Conservation (phyloP, 2,329 filamentous ascomycete species). For the Diaporthe nobilis region DNA sequence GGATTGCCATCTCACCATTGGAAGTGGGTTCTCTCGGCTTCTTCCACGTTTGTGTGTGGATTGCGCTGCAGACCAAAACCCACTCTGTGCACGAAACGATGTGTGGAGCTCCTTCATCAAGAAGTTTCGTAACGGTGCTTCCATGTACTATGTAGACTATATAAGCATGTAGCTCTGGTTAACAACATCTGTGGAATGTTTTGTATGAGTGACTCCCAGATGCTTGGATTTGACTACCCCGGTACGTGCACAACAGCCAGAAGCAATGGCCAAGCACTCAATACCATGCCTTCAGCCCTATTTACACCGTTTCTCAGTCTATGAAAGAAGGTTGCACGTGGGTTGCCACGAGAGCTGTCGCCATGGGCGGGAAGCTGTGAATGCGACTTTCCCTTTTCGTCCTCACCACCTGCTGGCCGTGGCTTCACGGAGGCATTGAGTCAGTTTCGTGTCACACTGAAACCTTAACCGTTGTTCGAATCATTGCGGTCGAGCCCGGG, state of each 20-base stretch:
- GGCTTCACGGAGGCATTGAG: neutral
- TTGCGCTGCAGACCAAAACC: neutral
- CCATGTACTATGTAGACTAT: neutral
- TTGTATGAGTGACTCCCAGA: neutral
- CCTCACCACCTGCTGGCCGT: neutral
- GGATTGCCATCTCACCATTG: neutral
- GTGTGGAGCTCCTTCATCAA: neutral
- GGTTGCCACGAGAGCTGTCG: neutral
- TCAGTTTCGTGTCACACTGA: neutral
- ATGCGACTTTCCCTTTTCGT: neutral
- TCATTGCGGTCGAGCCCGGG: neutral
- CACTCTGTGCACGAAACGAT: neutral
- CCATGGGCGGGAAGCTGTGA: neutral
- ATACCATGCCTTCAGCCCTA: neutral
- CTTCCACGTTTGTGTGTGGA: neutral
- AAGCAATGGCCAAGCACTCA: neutral
- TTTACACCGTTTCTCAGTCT: neutral
- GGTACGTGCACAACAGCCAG: neutral
- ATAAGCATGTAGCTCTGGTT: too few relatives aligned
- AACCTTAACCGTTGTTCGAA: slow-evolving; percentile 7
- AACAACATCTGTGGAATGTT: neutral
- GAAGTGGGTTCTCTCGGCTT: slow-evolving; percentile 2
- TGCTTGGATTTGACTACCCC: neutral
- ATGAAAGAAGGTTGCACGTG: neutral
- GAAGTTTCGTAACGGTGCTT: too few relatives aligned